Conservation (phyloP, 371 early-diverging fungal species). For the Mortierella sp. region DNA sequence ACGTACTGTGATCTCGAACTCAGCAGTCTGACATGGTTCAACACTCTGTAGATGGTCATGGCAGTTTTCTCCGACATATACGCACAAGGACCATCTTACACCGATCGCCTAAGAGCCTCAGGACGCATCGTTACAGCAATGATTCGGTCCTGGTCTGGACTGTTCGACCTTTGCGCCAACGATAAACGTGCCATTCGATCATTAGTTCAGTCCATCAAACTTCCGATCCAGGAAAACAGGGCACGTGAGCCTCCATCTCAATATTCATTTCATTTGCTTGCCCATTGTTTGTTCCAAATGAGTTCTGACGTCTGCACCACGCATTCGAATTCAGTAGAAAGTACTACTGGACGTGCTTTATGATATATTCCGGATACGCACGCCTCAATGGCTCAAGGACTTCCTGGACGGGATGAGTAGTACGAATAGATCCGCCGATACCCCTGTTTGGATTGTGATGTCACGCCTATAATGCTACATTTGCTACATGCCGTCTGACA, state of each 20-base stretch:
- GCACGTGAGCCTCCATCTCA: too few relatives aligned
- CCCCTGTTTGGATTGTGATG: too few relatives aligned
- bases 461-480: too few relatives aligned
- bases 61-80: constrained; percentile 81
- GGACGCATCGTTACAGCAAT: constrained; percentile 69
- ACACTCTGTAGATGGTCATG: constrained; percentile 78
- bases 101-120: constrained; percentile 74
- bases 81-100: constrained; percentile 66
- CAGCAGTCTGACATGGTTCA: too few relatives aligned
- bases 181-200: constrained; percentile 77
- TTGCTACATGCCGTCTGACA: background rate
- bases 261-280: too few relatives aligned
- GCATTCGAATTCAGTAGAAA: constrained; percentile 59
- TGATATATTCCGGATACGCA: constrained; percentile 77
- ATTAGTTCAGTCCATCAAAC: constrained; percentile 77
- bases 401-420: constrained; percentile 40
- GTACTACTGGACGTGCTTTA: constrained; percentile 81
- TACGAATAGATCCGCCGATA: too few relatives aligned
- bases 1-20: too few relatives aligned
- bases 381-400: constrained; percentile 66
- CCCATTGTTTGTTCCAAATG: too few relatives aligned
- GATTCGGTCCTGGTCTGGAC: constrained; percentile 81
- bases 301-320: too few relatives aligned
- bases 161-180: constrained; percentile 80
- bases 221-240: constrained; percentile 82